These are phyloP conservation scores for Hanseniaspora singularis DNA, from an alignment of 805 yeast species.

Conservation along the genomic window DNA sequence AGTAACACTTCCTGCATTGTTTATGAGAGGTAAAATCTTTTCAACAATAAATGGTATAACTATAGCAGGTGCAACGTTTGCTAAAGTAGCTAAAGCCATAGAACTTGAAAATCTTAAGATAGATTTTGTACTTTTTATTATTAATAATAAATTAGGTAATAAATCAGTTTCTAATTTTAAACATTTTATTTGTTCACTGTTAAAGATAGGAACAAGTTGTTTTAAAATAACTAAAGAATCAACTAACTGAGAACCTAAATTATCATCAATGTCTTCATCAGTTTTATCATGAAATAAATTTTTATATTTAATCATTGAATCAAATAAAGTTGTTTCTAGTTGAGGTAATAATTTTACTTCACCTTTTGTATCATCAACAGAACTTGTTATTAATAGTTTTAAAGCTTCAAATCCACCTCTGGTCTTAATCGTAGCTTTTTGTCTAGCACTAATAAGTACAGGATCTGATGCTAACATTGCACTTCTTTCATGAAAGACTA, in stretches of 20 bases:
- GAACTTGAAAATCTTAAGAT: conserved; percentile 86
- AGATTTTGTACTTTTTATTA: conserved; percentile 53
- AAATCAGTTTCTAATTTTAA: conserved; percentile 38
- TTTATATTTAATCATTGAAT: conserved; percentile 40
- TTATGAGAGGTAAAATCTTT: conserved; percentile 63
- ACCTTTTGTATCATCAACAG: not conserved
- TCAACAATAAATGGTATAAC: conserved; percentile 75
- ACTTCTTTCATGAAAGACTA: conserved; percentile 64
- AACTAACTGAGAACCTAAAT: conserved; percentile 63
- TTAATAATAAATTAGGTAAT: conserved; percentile 40
- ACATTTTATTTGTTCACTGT: conserved; percentile 30
- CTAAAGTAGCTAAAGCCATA: conserved; percentile 71
- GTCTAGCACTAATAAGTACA: conserved; percentile 49
- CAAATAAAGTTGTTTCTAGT: conserved; percentile 51
- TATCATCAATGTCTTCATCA: conserved; percentile 31
- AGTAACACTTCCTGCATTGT: conserved; percentile 54
- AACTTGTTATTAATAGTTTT: conserved; percentile 25
- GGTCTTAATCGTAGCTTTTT: conserved; percentile 67
- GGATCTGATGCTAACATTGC: conserved; percentile 51
- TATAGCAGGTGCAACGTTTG: conserved; percentile 52
- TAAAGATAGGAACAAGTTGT: conserved; percentile 48
- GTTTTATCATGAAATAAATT: conserved; percentile 23
- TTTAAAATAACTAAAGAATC: conserved; percentile 77
- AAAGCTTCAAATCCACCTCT: conserved; percentile 71
- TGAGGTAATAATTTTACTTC: conserved; percentile 53